Percentiles rank a stretch among this genome's conserved stretches.
These are phyloP conservation scores for Picochlorum sp. DNA, from an alignment of 139 green algal species.

Conservation along the genomic window DNA sequence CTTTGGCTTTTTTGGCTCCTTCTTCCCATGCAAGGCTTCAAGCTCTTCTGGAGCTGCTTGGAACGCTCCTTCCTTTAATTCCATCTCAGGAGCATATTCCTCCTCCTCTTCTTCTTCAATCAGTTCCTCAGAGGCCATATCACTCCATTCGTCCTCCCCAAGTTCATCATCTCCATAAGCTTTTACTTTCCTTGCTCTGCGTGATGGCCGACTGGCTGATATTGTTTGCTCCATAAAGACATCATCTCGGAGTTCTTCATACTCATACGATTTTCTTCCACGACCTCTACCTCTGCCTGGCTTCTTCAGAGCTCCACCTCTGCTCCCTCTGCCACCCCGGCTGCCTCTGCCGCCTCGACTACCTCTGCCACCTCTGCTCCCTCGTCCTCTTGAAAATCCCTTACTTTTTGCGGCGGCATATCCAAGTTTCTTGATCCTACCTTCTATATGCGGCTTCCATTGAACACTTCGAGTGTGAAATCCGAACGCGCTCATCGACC, in stretches of 20 bases:
- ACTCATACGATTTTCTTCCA: slow-evolving; percentile 2
- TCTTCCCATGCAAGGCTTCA: neutral
- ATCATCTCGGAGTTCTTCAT: neutral
- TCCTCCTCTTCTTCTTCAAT: slow-evolving; percentile 4
- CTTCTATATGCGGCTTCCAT: slow-evolving; percentile 4
- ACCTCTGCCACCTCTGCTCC: slow-evolving; percentile 5
- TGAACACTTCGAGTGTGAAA: slow-evolving; percentile 23
- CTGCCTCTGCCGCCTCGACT: neutral
- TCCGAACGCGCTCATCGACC: slow-evolving; percentile 3
- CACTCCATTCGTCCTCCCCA: neutral
- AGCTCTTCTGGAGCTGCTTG: slow-evolving; percentile 3
- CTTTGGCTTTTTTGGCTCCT: slow-evolving; percentile 9
- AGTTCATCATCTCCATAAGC: neutral
- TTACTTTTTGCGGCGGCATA: slow-evolving; percentile 23
- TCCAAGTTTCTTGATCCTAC: slow-evolving; percentile 9
- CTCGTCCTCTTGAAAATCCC: slow-evolving; percentile 8
- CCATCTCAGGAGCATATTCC: neutral
- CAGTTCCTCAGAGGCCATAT: neutral
- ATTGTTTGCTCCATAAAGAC: neutral
- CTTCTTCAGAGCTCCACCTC: neutral
- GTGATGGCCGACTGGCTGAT: slow-evolving; percentile 1
- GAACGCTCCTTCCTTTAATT: neutral
- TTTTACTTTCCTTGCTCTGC: neutral
- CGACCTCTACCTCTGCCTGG: slow-evolving; percentile 12
- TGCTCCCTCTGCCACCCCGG: neutral